Base-by-base conservation (phyloP, 2,329 filamentous ascomycete genomes). In the Exophiala phaeomuriformis region DNA sequence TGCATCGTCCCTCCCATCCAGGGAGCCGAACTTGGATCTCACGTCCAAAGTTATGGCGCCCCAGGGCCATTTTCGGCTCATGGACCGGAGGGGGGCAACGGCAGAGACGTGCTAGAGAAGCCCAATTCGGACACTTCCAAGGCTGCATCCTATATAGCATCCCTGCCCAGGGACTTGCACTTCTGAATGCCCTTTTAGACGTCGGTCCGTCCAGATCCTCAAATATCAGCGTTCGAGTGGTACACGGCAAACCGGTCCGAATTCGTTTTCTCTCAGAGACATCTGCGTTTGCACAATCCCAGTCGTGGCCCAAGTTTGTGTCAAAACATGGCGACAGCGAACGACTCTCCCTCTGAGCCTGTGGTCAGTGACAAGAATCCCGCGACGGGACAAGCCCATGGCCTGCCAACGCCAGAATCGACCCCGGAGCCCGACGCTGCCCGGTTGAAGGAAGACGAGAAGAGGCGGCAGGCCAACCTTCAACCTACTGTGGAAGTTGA, bases 381-480 rank as follows among this genome's bases (percentile, higher is more conserved):
- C 12, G 51, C 28, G 51, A 49, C 51, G 46, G 4, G 33, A 53
- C 30, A 53, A 49, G 51, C 36, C 51, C 46, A 53, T 53, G 46
- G 51, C 47, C 51, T 49, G 29, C 3, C 46, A 53, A 53, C 51
- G 39, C 51, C 37, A 53, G 51, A 53, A 49, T n/a, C 10, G 45
- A 53, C 51, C 37, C 51, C 37, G n/a, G 51, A 44, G 31, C 50
- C 50, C 8, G 50, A 52, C 32, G 28, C 33, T 43, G 28, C 51
- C 44, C 51, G 51, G 12, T 27, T 53, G 35, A 52, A 52, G 50
- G 42, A 47, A 47, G 50, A 52, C 43, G 45, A 48, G 43, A 52
- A 52, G 45, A 52, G 50, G 35, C 45, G 36, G 3, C 35, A 47
- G 35, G 51, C 40, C 30, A 10, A 33, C 7, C 27, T 9, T 47